These are phyloP conservation scores for Hypsizygus marmoreus DNA, from an alignment of 768 basidiomycete genomes.

Conservation along the genomic window DNA sequence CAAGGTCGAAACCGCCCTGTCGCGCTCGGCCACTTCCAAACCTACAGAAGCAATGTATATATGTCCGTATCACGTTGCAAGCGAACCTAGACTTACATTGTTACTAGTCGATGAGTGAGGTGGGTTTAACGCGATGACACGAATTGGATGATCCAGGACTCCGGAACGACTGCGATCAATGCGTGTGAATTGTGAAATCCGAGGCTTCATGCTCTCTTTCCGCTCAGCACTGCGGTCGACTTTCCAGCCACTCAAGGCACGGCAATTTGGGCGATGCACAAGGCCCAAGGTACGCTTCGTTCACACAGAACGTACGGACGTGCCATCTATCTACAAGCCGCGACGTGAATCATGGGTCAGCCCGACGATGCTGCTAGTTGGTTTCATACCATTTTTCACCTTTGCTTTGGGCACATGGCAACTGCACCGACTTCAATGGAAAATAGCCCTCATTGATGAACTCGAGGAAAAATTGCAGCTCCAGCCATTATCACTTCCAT, in stretches of 20 bases:
- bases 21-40: conserved; percentile 40
- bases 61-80: too few relatives aligned
- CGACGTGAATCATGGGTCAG: conserved; percentile 63
- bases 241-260: background rate
- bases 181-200: conserved; percentile 17
- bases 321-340: conserved; percentile 55
- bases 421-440: conserved; percentile 91
- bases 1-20: conserved; percentile 60
- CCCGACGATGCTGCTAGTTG: conserved; percentile 73
- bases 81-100: conserved; percentile 20
- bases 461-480: conserved; percentile 86
- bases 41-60: too few relatives aligned
- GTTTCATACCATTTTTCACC: conserved; percentile 87
- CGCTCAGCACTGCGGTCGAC: conserved; percentile 11
- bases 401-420: conserved; percentile 94
- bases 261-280: conserved; percentile 3
- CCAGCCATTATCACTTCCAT: conserved; percentile 77
- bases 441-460: conserved; percentile 90
- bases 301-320: conserved; percentile 26
- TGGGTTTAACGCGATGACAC: background rate
- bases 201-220: conserved; percentile 15
- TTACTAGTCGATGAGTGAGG: conserved; percentile 7
- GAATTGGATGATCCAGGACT: conserved; percentile 5
- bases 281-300: conserved; percentile 11
- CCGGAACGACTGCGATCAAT: conserved; percentile 11